Evolutionary conservation across 2,329 filamentous ascomycete species (phyloP).

Genomic region (Xylariomycetidae sp.): DNA sequence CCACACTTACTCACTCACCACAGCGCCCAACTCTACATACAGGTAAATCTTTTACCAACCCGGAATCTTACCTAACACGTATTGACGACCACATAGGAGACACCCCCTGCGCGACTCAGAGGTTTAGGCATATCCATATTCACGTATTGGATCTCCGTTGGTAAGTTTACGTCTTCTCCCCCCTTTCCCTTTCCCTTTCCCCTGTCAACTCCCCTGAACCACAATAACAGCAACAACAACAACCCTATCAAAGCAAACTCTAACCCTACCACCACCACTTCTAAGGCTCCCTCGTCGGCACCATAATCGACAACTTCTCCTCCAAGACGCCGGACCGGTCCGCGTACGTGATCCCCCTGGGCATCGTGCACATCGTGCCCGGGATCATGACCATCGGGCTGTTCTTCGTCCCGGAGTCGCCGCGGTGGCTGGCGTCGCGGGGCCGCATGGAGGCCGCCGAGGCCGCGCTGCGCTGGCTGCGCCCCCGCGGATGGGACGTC

Average conservation of each 20-base stretch:
- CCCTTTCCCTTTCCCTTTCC: too few species aligned
- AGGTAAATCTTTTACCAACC: conserved; percentile 8
- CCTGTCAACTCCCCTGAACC: too few species aligned
- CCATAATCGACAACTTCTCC: conserved; percentile 46
- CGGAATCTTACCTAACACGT: not conserved
- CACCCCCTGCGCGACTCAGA: conserved; percentile 40
- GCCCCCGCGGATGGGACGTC: conserved; percentile 26
- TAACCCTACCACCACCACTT: conserved; percentile 14
- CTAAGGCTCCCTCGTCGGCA: conserved; percentile 43
- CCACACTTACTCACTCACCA: too few species aligned
- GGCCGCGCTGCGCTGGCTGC: conserved; percentile 27
- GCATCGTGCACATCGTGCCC: conserved; percentile 29
- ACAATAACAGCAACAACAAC: too few species aligned
- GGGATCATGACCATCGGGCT: conserved; percentile 30
- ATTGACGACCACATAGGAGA: conserved; percentile 32
- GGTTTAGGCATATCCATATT: conserved; percentile 44
- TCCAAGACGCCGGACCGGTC: conserved; percentile 17
- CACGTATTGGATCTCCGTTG: conserved; percentile 43
- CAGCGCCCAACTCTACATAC: conserved; percentile 20
- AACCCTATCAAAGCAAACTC: too few species aligned
- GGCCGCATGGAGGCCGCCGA: conserved; percentile 27
- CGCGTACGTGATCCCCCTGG: conserved; percentile 24
- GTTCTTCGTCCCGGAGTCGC: conserved; percentile 36
- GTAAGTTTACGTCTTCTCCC: conserved; percentile 29
- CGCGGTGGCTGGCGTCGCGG: conserved; percentile 34